Evolutionary conservation across 2,329 filamentous ascomycete genomes (phyloP), one percentile per base, ranked within the genome.

Genomic region (Paracoccidioides brasiliensis): DNA sequence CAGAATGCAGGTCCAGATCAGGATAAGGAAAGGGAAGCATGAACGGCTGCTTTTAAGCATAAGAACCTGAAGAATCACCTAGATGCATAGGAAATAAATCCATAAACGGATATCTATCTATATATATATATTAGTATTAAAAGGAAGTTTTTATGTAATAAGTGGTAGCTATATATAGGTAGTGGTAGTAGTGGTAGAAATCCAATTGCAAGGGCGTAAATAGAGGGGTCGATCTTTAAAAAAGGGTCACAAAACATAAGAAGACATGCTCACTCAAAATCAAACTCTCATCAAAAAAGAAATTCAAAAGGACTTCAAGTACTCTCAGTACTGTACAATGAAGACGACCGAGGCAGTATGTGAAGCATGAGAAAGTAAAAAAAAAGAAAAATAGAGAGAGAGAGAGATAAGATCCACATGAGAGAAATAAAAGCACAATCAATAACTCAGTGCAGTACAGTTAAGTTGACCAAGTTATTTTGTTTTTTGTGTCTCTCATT

Each of bases 401-500:
- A 64, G 60, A 60, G 62, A 61, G 59, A 54, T 60, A 54, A 44
- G 52, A 60, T 56, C 35, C 45, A 52, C 38, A 30, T 58, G 53
- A 44, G 40, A 51, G 57, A 55, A 57, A 38, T 45, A 49, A 46
- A 41, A 51, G 56, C 54, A 41, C 30, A 35, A 49, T 22, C 50
- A 42, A 41, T 37, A 53, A 48, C 58, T 51, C 62, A 69, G 68
- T 70, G 56, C 67, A 63, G 62, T 66, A 54, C 68, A 70, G 50
- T 63, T 15, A 70, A 70, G 68, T 69, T 60, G 67, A 70, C 67
- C 68, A 58, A 64, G 59, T 50, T 22, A 22, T 22, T 22, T 22
- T 22, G 22, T 22, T 22, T 22, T 22, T 22, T 1, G 22, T 2
- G 1, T 22, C 22, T 22, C 22, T 22, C 22, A 22, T 22, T 22